Evolutionary conservation across 768 basidiomycete genomes (phyloP), one percentile per base, ranked within the genome.

Genomic region (Agrocybe chaxingu): DNA sequence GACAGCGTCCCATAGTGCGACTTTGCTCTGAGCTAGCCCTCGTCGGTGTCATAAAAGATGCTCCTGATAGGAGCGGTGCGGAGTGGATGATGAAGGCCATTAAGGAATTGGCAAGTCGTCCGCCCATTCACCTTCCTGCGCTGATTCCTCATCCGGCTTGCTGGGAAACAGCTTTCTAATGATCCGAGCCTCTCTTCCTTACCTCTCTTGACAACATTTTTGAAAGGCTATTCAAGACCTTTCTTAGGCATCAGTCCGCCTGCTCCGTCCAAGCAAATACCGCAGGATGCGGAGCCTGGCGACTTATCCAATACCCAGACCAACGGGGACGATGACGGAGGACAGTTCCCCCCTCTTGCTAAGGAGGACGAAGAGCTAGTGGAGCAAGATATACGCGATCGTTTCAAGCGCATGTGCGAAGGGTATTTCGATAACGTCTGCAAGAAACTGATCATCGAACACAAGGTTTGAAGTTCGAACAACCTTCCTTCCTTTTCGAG

Each of bases 381-480:
- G 5, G 88, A 94, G 55, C 81, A 81, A 55, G 93, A 94, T 40
- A 82, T 88, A 38, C 85, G 92, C 13, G 90, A 91, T 56, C 82
- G 91, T 36, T 92, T 98, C 71, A 89, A 86, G 69, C 85, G 87
- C 54, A 88, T 96, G 84, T 93, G 95, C 59, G 89, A 93, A 67
- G 85, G 85, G 0, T 98, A 98, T 66, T 97, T 94, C 60, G 92
- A 95, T 8, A 88, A 72, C 48, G 92, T 98, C 1, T 81, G 87
- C 60, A 97, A 93, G 74, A 94, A 96, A 62, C 78, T 98, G 9
- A 78, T 92, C 38, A 86, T 91, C 55, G 93, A 97, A 57, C 95
- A 97, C 62, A 88, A 89, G 63, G 93, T 93, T 58, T 54, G 76
- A 67, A 0, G 0, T 48, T 54, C 18, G 12, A 36, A 24, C 24